A percentile compares a stretch with the other conserved stretches of the same genome.
phyloP scores from a whole-genome alignment of 164 flowering plant genomes.

The Umbellularia californica region DNA sequence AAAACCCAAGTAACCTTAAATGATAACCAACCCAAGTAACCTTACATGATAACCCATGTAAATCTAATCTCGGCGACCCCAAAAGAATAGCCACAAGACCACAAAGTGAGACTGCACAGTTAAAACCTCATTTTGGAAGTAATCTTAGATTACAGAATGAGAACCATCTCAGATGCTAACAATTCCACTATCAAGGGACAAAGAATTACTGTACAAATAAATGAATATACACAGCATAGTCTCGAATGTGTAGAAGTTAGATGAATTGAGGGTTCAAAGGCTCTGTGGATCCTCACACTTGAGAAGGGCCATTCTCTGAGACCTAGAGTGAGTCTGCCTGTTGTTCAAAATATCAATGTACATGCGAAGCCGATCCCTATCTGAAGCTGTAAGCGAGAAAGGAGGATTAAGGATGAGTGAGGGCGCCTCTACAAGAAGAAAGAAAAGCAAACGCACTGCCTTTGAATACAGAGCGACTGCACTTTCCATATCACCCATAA shows the following conservation, averaged over 20 bases:
- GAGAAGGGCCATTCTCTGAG: constrained; percentile 59
- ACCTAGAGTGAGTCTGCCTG: constrained; percentile 62
- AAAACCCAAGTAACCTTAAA: too few species aligned
- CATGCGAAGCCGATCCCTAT: constrained; percentile 65
- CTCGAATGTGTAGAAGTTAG: neutral
- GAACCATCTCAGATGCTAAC: neutral
- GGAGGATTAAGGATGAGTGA: constrained; percentile 89
- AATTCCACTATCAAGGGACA: constrained; percentile 10
- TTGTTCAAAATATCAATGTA: constrained; percentile 72
- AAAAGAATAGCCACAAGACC: too few species aligned
- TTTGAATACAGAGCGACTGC: constrained; percentile 63
- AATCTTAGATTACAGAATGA: neutral
- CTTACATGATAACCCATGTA: too few species aligned
- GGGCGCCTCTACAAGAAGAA: constrained; percentile 90
- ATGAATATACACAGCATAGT: constrained; percentile 18
- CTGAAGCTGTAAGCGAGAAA: constrained; percentile 79
- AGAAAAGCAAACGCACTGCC: constrained; percentile 62
- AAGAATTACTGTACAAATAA: constrained; percentile 69
- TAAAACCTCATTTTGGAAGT: too few species aligned
- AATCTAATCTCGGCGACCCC: too few species aligned
- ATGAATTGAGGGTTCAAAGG: neutral
- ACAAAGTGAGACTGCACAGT: too few species aligned
- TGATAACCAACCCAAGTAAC: too few species aligned
- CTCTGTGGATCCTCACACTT: constrained; percentile 49
- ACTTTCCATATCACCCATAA: constrained; percentile 68